These are phyloP conservation scores for Allium sativum DNA, from an alignment of 106 monocot species.

Conservation along the genomic window DNA sequence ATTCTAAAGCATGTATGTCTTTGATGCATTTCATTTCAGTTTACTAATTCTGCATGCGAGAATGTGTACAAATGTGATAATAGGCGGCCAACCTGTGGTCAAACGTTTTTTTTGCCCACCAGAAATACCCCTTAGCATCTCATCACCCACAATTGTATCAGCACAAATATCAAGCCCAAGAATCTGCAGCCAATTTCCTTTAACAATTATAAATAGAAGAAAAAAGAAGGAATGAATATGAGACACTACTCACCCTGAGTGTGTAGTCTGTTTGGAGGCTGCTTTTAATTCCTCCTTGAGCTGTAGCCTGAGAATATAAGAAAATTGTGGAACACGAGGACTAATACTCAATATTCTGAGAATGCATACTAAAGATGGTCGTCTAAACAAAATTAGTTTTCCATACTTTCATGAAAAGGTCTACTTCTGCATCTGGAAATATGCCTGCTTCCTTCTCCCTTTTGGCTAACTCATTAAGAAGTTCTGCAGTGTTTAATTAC, in stretches of 20 bases:
- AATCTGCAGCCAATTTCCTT: not conserved
- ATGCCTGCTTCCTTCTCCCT: slow-evolving; percentile 56
- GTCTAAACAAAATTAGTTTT: not conserved
- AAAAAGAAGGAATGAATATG: not conserved
- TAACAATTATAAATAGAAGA: not conserved
- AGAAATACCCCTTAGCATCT: slow-evolving; percentile 6
- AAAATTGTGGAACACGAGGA: not conserved
- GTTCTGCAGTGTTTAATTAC: slow-evolving; percentile 25
- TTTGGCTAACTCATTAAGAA: slow-evolving; percentile 45
- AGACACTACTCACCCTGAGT: slow-evolving; percentile 29
- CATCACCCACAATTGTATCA: slow-evolving; percentile 11
- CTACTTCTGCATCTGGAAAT: slow-evolving; percentile 63
- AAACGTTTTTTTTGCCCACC: slow-evolving; percentile 8
- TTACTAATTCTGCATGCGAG: not conserved
- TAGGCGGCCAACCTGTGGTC: slow-evolving; percentile 6
- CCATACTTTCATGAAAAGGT: slow-evolving; percentile 78
- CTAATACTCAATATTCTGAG: too few species aligned
- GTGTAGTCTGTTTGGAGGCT: slow-evolving; percentile 68
- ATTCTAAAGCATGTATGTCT: too few species aligned
- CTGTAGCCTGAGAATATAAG: slow-evolving; percentile 34
- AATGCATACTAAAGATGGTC: not conserved
- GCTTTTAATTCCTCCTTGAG: slow-evolving; percentile 37
- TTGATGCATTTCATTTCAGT: not conserved
- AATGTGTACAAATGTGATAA: too few species aligned
- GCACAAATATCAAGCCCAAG: slow-evolving; percentile 12